Conservation (phyloP, 805 yeast species). For the Jamesozyma hellenica region DNA sequence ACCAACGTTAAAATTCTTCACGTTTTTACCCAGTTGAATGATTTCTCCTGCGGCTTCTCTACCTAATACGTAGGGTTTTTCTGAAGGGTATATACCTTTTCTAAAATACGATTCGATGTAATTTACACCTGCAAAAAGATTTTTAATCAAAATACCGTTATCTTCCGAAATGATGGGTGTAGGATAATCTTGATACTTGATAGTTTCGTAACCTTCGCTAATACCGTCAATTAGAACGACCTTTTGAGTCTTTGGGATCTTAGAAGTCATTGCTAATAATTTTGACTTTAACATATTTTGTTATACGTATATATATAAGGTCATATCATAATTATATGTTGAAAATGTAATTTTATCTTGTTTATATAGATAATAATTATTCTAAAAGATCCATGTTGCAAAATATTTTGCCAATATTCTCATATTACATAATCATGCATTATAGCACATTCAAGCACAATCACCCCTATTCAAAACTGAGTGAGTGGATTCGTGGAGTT, state of each 20-base stretch:
- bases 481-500: no score
- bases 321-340: no score
- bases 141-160: conserved; percentile 59
- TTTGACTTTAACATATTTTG: no score
- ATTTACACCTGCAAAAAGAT: conserved; percentile 70
- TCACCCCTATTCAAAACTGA: no score
- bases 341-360: no score
- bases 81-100: conserved; percentile 58
- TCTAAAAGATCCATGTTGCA: no score
- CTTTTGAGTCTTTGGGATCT: conserved; percentile 47
- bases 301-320: no score
- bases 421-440: no score
- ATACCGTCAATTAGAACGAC: conserved; percentile 42
- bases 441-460: no score
- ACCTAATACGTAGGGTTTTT: conserved; percentile 56
- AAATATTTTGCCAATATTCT: no score
- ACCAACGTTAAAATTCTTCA: conserved; percentile 48
- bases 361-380: no score
- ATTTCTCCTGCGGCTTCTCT: conserved; percentile 66
- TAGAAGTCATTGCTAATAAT: background rate
- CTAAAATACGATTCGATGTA: conserved; percentile 79
- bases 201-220: conserved; percentile 48
- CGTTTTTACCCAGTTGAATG: conserved; percentile 52
- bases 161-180: conserved; percentile 44
- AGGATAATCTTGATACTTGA: conserved; percentile 47